Percentiles rank a stretch among this genome's conserved stretches.
Conservation (phyloP, 2,329 filamentous ascomycete genomes). For the Fusarium concolor region DNA sequence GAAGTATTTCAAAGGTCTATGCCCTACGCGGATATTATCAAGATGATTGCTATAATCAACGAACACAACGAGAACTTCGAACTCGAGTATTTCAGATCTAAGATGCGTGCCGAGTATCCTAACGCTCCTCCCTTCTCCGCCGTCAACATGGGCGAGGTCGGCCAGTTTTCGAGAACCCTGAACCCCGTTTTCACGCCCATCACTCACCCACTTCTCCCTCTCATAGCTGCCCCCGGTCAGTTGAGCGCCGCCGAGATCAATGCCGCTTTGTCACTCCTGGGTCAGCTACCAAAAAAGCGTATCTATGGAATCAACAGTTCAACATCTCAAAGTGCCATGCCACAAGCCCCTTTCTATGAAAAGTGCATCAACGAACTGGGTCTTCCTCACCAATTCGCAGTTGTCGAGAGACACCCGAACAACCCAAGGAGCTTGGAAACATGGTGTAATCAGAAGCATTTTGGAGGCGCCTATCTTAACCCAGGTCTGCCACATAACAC, state of each 20-base stretch:
- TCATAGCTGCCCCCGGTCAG: constrained; percentile 87
- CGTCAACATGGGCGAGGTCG: constrained; percentile 88
- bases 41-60: constrained; percentile 88
- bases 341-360: constrained; percentile 86
- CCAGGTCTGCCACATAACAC: constrained; percentile 73
- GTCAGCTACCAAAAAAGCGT: constrained; percentile 81
- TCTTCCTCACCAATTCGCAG: constrained; percentile 83
- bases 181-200: constrained; percentile 91
- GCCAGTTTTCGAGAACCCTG: constrained; percentile 83
- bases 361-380: constrained; percentile 86
- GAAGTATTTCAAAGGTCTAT: constrained; percentile 77
- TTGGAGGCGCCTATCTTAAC: constrained; percentile 85
- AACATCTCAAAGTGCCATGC: constrained; percentile 70
- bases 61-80: constrained; percentile 90
- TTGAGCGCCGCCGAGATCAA: constrained; percentile 90
- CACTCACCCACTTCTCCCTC: constrained; percentile 84
- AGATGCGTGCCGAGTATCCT: constrained; percentile 75
- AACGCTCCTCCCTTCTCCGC: constrained; percentile 80
- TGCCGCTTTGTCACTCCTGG: constrained; percentile 79
- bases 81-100: constrained; percentile 87
- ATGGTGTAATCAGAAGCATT: constrained; percentile 77
- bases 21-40: constrained; percentile 85
- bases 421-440: constrained; percentile 75
- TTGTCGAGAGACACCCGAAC: constrained; percentile 76
- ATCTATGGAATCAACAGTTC: constrained; percentile 84